Percentiles rank a stretch among this genome's conserved stretches.
Conservation (phyloP, 2,329 filamentous ascomycete genomes). For the Tolypocladium tundrense region DNA sequence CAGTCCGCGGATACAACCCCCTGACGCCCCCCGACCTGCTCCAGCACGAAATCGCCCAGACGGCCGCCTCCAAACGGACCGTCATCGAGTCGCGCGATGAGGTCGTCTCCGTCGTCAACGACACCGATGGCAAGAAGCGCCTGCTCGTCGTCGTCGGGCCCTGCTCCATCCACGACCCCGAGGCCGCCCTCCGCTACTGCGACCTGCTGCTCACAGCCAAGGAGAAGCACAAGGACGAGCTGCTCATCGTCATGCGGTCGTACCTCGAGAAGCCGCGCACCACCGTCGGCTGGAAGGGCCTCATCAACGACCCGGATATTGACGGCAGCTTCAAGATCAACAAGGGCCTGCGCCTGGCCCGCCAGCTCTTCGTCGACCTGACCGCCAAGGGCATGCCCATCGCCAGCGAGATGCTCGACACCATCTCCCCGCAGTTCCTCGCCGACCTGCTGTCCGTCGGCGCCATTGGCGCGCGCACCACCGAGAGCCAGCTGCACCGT, state of each 20-base stretch:
- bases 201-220: constrained; percentile 70
- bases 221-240: constrained; percentile 78
- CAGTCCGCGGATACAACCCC: constrained; percentile 84
- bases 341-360: constrained; percentile 79
- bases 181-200: constrained; percentile 87
- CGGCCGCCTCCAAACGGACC: constrained; percentile 44
- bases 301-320: constrained; percentile 98
- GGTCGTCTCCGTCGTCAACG: constrained; percentile 58
- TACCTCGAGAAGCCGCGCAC: constrained; percentile 98
- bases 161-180: constrained; percentile 94
- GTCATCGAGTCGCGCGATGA: constrained; percentile 54
- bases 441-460: constrained; percentile 87
- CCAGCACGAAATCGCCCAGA: constrained; percentile 76
- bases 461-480: constrained; percentile 91
- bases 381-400: constrained; percentile 91
- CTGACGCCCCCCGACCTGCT: constrained; percentile 89
- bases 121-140: constrained; percentile 48
- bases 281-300: constrained; percentile 95
- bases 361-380: constrained; percentile 88
- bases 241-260: constrained; percentile 92
- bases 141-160: constrained; percentile 76
- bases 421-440: constrained; percentile 93
- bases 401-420: constrained; percentile 95
- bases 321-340: constrained; percentile 99
- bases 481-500: constrained; percentile 89